Evolutionary conservation across 2,329 filamentous ascomycete species (phyloP).

Genomic region (Boeremia lycopersici): DNA sequence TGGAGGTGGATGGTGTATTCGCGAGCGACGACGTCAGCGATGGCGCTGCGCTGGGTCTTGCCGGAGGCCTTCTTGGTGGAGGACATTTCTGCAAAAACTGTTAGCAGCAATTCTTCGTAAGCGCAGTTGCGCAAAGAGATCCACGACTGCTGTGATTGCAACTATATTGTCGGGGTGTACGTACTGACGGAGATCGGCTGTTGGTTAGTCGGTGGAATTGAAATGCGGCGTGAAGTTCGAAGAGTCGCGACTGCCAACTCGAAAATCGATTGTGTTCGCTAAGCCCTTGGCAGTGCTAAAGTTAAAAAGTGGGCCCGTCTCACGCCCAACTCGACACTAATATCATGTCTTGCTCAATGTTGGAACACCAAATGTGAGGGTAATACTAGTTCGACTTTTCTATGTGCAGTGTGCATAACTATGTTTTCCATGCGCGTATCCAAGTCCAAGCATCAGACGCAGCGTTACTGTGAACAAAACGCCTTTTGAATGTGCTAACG

Average conservation of each 20-base stretch:
- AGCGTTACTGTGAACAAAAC: constrained; percentile 15
- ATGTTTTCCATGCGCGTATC: neutral
- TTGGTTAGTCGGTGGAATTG: constrained; percentile 34
- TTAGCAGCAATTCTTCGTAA: constrained; percentile 23
- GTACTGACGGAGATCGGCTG: constrained; percentile 36
- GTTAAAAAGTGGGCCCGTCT: neutral
- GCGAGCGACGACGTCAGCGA: constrained; percentile 97
- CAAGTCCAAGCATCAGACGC: neutral
- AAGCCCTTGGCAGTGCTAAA: constrained; percentile 22
- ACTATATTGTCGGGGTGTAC: constrained; percentile 15
- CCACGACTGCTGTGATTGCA: constrained; percentile 1
- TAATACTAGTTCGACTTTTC: neutral
- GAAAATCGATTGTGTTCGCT: constrained; percentile 24
- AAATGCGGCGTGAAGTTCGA: constrained; percentile 30
- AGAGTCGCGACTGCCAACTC: neutral
- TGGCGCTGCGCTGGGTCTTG: constrained; percentile 83
- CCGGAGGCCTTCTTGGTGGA: constrained; percentile 64
- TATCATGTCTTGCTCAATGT: neutral
- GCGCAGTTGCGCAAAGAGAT: neutral
- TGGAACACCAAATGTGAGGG: neutral
- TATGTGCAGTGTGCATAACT: neutral
- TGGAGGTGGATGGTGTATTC: constrained; percentile 99
- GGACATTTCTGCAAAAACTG: constrained; percentile 46
- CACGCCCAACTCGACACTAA: neutral
- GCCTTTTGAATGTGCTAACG: constrained; percentile 20